A percentile compares a stretch with the other conserved stretches of the same genome.
Evolutionary conservation across 805 yeast species (phyloP).

Genomic region (Spathaspora passalidarum): DNA sequence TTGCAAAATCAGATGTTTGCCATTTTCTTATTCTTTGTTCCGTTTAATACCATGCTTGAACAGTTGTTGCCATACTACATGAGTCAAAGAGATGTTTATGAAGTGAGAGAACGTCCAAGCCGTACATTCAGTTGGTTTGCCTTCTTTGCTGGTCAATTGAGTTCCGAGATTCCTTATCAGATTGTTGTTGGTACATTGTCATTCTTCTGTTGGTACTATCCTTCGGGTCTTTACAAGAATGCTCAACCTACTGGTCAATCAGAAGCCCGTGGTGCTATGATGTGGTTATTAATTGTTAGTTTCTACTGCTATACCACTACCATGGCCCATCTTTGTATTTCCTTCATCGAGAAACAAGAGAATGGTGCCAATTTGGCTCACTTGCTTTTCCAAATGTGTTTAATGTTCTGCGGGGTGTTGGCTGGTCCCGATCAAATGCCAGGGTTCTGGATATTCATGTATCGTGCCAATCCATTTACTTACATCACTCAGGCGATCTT

Average conservation of each 20-base stretch:
- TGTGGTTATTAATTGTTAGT: constrained; percentile 27
- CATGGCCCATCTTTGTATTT: constrained; percentile 25
- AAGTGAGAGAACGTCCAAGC: constrained; percentile 38
- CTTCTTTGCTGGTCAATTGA: constrained; percentile 34
- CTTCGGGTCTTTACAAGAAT: constrained; percentile 45
- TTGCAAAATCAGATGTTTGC: constrained; percentile 60
- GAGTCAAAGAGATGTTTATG: constrained; percentile 36
- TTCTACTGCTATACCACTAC: constrained; percentile 23
- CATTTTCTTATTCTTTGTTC: constrained; percentile 37
- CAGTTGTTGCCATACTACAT: constrained; percentile 38
- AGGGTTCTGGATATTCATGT: constrained; percentile 66
- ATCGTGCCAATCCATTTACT: constrained; percentile 66
- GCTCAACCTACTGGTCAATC: constrained; percentile 48
- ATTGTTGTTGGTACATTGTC: constrained; percentile 37
- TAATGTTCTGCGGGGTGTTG: constrained; percentile 34
- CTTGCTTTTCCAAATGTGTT: constrained; percentile 27
- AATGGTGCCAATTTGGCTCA: constrained; percentile 30
- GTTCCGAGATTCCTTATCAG: constrained; percentile 48
- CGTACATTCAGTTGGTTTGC: constrained; percentile 43
- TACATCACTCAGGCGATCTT: constrained; percentile 58
- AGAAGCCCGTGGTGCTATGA: constrained; percentile 31
- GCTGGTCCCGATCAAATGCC: constrained; percentile 28
- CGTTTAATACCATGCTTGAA: constrained; percentile 31
- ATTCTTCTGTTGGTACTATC: constrained; percentile 57
- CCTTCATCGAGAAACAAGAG: constrained; percentile 27